phyloP scores from a whole-genome alignment of 2,329 filamentous ascomycete genomes.

The Penicillium concentricum region DNA sequence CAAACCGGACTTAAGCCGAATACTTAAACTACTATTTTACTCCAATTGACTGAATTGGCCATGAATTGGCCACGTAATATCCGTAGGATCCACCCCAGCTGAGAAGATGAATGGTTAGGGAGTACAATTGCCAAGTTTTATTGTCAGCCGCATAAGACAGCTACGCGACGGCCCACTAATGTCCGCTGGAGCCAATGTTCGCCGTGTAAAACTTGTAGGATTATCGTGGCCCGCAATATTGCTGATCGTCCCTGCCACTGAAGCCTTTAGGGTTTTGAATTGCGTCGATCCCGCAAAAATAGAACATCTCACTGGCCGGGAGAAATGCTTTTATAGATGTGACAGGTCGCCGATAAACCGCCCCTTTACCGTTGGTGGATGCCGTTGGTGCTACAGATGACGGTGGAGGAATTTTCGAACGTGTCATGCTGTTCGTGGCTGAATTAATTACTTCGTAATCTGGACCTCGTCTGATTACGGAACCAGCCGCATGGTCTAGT shows the following conservation, averaged over 20 bases:
- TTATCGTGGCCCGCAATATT: not conserved
- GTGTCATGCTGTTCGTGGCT: not conserved
- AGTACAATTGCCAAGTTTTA: no score
- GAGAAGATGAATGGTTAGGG: not conserved
- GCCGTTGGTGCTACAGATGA: slow-evolving; percentile 44
- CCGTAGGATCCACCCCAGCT: not conserved
- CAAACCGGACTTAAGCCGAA: not conserved
- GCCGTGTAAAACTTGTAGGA: no score
- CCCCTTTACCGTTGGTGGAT: slow-evolving; percentile 27
- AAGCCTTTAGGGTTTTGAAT: no score
- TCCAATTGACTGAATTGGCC: not conserved
- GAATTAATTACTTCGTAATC: not conserved
- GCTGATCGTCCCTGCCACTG: not conserved
- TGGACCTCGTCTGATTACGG: slow-evolving; percentile 23
- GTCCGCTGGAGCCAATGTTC: not conserved
- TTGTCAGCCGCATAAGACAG: not conserved
- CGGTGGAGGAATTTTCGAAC: slow-evolving; percentile 34
- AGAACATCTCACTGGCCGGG: not conserved
- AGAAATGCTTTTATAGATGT: not conserved
- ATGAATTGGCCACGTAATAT: not conserved
- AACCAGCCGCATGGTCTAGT: slow-evolving; percentile 44
- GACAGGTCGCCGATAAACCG: not conserved
- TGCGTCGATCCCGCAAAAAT: not conserved
- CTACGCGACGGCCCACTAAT: not conserved
- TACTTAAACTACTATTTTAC: not conserved